Base-by-base conservation (phyloP, 805 yeast genomes). In the Wickerhamiella vanderwaltii region DNA sequence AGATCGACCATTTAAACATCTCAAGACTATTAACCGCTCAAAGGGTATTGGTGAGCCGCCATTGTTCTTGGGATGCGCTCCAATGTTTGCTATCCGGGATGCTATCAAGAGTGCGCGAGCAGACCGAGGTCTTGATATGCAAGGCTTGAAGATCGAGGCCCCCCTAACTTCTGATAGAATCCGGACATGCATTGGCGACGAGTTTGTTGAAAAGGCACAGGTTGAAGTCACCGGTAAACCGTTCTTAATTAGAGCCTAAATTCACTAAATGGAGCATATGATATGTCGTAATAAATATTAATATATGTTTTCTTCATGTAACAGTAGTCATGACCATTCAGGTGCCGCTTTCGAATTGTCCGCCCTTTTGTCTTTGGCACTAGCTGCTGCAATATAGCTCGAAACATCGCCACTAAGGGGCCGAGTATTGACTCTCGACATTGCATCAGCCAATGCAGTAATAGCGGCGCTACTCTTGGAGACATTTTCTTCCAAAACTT, bases 11-110 rank as follows among this genome's bases (percentile, higher is more conserved):
- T 68, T 65, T 51, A 52, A 55, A 43, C 71, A 67, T 51, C 53
- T 68, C 49, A 65, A 64, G 48, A 65, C 71, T 3, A 63, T 68
- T 37, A 62, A 63, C 46, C 53, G 65, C 22, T 63, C 69, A 26
- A 67, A 67, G 48, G 73, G 73, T 24, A 64, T 68, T 39, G 73
- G 73, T 19, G 73, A 68, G 53, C 73, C 73, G 6, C 73, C 73
- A n/a, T 51, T 68, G 42, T 66, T 68, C 46, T 49, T 68, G 24
- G 72, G 72, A 1, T 53, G 58, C n/a, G 46, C 56, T 23, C 68
- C 63, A 4, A 59, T 63, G 48, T 68, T 65, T 53, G 72, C 72
- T 4, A 48, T 68, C 22, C 56, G 72, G 23, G 61, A 68, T 48
- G 72, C 72, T 0, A 50, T 68, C 29, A 56, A 52, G 16, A 47